Base-by-base conservation (phyloP, 345 rosid species). In the Syzygium grande region DNA sequence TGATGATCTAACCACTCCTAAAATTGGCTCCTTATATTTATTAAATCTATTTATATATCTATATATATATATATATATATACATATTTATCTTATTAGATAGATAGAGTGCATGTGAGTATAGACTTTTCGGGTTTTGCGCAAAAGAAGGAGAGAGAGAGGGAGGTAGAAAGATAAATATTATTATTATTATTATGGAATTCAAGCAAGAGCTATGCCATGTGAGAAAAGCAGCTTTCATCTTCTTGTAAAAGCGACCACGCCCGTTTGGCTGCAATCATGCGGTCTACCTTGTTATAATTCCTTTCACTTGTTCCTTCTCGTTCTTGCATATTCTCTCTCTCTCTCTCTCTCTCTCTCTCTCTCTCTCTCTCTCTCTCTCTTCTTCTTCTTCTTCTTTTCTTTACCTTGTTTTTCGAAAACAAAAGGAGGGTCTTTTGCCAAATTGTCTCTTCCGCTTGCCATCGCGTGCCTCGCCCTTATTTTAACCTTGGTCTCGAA, bases 211-310 rank as follows among this genome's bases (percentile, higher is more conserved):
- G 49, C 14, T 19, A 19, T 19, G 92, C 90, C 98, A 97, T 92
- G 98, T 95, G 98, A 96, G 85, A 90, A 97, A 96, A 93, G 96
- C 92, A 91, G 92, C 94, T 91, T 94, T 93, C 91, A 87, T 89
- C 92, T 89, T 90, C 90, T 89, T 91, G 88, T 89, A 92, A 94
- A 94, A 92, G 98, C 92, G 96, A 95, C 98, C 98, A 96, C 95
- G 98, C 98, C 95, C 95, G 93, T 94, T 94, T 93, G 91, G 91
- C 89, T 88, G 95, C 97, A 95, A 97, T 97, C 93, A 97, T 95
- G 93, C 85, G 94, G 95, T 95, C 96, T 93, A 88, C 94, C 90
- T 92, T 84, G 88, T 90, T 91, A 90, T 92, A 88, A 92, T 95
- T 92, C 68, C 86, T 10, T 73, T 73, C 38, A 51, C 87, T 87